Percentiles rank a stretch among this genome's conserved stretches.
phyloP scores from a whole-genome alignment of 306 rosid genomes.

The Dalbergia cochinchinensis region DNA sequence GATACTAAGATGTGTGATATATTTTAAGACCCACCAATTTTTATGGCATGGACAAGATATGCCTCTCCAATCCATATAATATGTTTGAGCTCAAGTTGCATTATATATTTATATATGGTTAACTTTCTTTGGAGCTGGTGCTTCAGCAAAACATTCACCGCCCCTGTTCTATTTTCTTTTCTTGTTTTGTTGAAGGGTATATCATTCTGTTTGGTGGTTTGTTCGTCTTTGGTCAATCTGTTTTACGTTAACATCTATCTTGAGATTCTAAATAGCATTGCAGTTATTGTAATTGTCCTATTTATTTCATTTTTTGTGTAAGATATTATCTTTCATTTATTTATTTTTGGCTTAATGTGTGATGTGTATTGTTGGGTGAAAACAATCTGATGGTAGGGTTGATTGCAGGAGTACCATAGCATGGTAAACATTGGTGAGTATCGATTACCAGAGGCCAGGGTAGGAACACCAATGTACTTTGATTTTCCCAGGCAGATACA shows the following conservation, averaged over 20 bases:
- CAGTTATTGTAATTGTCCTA: constrained; percentile 2
- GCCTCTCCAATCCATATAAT: neutral
- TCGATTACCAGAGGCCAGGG: constrained; percentile 91
- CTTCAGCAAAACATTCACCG: no score
- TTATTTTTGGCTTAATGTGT: neutral
- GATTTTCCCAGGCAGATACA: constrained; percentile 78
- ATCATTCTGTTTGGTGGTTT: constrained; percentile 17
- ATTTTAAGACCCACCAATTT: neutral
- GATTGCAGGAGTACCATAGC: constrained; percentile 73
- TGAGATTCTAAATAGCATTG: neutral
- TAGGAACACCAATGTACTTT: constrained; percentile 93
- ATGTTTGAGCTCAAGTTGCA: no score
- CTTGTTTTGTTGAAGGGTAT: neutral
- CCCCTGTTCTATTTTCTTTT: neutral
- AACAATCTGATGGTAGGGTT: constrained; percentile 37
- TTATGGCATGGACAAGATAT: neutral
- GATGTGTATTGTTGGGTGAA: constrained; percentile 16
- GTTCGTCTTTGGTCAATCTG: neutral
- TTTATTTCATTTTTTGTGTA: neutral
- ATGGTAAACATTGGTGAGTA: constrained; percentile 77
- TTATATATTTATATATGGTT: no score
- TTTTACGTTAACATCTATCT: neutral
- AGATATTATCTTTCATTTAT: neutral
- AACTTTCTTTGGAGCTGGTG: no score
- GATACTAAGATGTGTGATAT: neutral